Conservation (phyloP, 2,329 filamentous ascomycete genomes). For the Falciphora oryzae region DNA sequence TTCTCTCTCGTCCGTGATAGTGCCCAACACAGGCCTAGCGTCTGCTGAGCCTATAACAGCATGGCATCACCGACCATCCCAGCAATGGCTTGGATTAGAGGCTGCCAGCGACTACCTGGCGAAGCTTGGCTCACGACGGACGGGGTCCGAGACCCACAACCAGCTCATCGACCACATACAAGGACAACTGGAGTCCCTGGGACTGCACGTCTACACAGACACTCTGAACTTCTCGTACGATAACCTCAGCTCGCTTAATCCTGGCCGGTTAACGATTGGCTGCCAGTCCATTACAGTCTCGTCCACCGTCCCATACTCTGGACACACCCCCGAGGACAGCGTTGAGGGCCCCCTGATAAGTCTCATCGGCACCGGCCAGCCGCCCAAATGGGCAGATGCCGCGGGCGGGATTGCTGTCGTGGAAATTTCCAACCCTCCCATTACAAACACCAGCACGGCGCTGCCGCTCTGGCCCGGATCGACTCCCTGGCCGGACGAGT, state of each 20-base stretch:
- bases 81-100: too few relatives aligned
- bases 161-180: conserved; percentile 7
- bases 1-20: too few relatives aligned
- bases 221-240: not conserved
- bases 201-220: conserved; percentile 3
- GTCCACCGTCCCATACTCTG: conserved; percentile 2
- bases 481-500: not conserved
- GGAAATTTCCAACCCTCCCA: conserved; percentile 1
- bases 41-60: too few relatives aligned
- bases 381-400: not conserved
- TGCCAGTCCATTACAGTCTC: not conserved
- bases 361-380: not conserved
- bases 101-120: not conserved
- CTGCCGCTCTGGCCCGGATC: conserved; percentile 6
- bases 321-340: not conserved
- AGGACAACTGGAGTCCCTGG: not conserved
- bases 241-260: not conserved
- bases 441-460: not conserved
- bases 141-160: not conserved
- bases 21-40: too few relatives aligned
- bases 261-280: not conserved
- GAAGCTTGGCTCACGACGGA: conserved; percentile 4
- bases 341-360: not conserved
- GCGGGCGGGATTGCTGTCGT: conserved; percentile 7
- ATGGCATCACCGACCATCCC: too few relatives aligned